A percentile compares a stretch with the other conserved stretches of the same genome.
These are phyloP conservation scores for Proliferodiscus dingleyae DNA, from an alignment of 2,329 filamentous ascomycete genomes.

Conservation along the genomic window DNA sequence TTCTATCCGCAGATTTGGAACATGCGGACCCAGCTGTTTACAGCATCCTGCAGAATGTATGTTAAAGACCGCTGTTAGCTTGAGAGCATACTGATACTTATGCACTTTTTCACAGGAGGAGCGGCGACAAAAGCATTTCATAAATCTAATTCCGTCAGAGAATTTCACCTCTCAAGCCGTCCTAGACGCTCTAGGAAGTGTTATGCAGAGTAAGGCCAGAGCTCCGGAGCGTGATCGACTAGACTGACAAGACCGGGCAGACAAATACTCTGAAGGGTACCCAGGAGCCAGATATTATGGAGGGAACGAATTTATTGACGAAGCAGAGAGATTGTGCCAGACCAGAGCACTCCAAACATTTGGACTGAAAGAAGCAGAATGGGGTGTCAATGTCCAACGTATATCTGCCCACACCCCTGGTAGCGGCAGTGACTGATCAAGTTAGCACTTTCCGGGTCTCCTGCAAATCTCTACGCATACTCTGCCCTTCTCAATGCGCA, in stretches of 20 bases:
- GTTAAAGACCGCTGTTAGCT: background rate
- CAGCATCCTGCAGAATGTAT: slow-evolving; percentile 85
- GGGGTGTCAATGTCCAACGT: slow-evolving; percentile 96
- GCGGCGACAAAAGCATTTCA: slow-evolving; percentile 92
- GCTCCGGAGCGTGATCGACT: slow-evolving; percentile 28
- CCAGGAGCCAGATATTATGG: slow-evolving; percentile 95
- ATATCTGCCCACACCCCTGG: slow-evolving; percentile 28
- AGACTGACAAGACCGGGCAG: slow-evolving; percentile 41
- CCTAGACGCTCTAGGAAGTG: slow-evolving; percentile 83
- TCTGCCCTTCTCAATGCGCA: slow-evolving; percentile 89
- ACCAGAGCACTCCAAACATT: slow-evolving; percentile 85
- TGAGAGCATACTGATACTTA: slow-evolving; percentile 8
- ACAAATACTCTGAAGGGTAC: slow-evolving; percentile 99
- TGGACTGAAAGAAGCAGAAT: slow-evolving; percentile 75
- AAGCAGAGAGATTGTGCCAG: slow-evolving; percentile 85
- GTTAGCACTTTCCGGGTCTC: slow-evolving; percentile 45
- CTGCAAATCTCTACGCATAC: slow-evolving; percentile 78
- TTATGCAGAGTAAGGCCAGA: slow-evolving; percentile 75
- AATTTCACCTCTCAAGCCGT: slow-evolving; percentile 95
- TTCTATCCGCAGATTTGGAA: slow-evolving; percentile 73
- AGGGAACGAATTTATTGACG: slow-evolving; percentile 93
- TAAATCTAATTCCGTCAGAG: slow-evolving; percentile 93
- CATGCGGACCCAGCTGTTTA: slow-evolving; percentile 83
- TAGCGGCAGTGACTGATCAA: slow-evolving; percentile 14
- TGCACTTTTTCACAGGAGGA: slow-evolving; percentile 64